Conservation (phyloP, 192 early-diverging fungal species). For the Coemansia erecta region DNA sequence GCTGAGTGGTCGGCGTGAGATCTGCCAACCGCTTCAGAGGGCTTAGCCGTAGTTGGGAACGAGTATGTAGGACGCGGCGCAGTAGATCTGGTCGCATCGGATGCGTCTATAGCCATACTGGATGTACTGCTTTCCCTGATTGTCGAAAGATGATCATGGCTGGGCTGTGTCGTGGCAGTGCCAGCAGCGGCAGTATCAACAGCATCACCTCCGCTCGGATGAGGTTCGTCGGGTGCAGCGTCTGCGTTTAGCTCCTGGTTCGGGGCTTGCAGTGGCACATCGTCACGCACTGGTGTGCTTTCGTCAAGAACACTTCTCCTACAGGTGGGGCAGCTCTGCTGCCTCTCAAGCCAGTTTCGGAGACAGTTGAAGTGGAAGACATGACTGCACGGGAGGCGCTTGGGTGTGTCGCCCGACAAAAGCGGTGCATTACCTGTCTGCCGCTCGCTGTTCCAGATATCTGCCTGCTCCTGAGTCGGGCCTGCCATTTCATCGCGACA, state of each 20-base stretch:
- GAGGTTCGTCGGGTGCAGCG: background rate
- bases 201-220: too few species aligned
- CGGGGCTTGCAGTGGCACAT: background rate
- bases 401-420: slow-evolving; percentile 67
- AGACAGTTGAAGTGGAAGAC: slow-evolving; percentile 98
- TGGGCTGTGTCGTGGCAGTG: too few species aligned
- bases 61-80: too few species aligned
- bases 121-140: too few species aligned
- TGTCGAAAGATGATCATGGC: too few species aligned
- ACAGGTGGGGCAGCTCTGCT: slow-evolving; percentile 97
- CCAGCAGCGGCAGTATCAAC: too few species aligned
- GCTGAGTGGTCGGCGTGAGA: too few species aligned
- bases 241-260: background rate
- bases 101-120: too few species aligned
- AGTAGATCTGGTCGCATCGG: too few species aligned
- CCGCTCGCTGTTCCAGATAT: slow-evolving; percentile 30
- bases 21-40: too few species aligned
- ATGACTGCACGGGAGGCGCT: slow-evolving; percentile 94
- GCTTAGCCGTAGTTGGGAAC: too few species aligned
- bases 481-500: slow-evolving; percentile 94
- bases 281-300: background rate
- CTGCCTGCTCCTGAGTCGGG: slow-evolving; percentile 24
- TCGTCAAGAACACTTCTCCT: slow-evolving; percentile 32
- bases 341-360: slow-evolving; percentile 94
- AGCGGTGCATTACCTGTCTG: slow-evolving; percentile 16